Conservation (phyloP, 306 rosid species). For the Aeschynomene evenia region DNA sequence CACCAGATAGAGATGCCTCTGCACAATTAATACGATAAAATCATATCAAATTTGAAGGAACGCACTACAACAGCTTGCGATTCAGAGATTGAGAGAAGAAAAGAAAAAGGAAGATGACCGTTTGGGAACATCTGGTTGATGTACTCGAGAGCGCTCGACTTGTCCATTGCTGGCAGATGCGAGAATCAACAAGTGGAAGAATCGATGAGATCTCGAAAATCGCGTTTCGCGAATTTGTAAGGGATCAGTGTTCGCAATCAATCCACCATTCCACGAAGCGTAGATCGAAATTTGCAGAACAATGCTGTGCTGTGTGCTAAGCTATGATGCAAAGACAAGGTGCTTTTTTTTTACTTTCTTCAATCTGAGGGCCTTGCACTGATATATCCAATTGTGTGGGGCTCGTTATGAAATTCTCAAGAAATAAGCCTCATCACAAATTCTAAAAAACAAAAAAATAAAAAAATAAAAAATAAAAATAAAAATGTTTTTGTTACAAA, state of each 20-base stretch:
- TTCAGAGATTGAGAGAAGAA: neutral
- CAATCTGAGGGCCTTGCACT: no score
- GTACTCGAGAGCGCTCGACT: slow-evolving; percentile 92
- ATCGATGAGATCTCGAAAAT: neutral
- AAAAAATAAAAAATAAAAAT: no score
- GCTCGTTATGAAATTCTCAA: no score
- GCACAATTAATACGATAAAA: slow-evolving; percentile 16
- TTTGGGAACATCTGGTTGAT: slow-evolving; percentile 99
- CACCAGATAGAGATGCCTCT: slow-evolving; percentile 92
- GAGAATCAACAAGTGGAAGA: neutral
- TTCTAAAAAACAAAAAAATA: no score
- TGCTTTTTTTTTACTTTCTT: no score
- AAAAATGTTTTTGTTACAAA: no score
- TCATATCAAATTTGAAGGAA: neutral
- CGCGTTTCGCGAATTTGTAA: neutral
- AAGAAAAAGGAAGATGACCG: slow-evolving; percentile 37
- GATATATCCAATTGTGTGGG: no score
- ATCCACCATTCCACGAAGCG: neutral
- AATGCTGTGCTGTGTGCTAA: no score
- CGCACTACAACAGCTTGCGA: neutral
- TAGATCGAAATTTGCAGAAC: neutral
- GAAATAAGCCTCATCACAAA: no score
- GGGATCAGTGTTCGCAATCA: neutral
- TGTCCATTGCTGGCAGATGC: slow-evolving; percentile 59
- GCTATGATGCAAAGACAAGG: no score